Base-by-base conservation (phyloP, 805 yeast species). In the Saccharomycopsis schoenii region DNA sequence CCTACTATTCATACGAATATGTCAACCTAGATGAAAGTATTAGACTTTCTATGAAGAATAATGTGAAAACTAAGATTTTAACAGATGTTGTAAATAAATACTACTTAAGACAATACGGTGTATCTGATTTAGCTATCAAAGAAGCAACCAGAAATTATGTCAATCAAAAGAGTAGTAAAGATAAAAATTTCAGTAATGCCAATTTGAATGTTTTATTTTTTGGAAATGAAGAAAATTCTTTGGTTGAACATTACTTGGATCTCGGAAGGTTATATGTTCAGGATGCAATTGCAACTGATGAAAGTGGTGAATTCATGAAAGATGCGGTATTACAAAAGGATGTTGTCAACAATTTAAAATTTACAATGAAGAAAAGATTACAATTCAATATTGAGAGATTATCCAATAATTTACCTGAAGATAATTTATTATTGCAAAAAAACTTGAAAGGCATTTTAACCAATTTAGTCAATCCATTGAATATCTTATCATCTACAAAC, bases 391-490 rank as follows among this genome's bases (percentile, higher is more conserved):
- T 60, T 24, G 47, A 40, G 10, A 37, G 29, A 8, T 51, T 62
- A 40, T 29, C 47, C 24, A 71, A 74, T 50, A 70, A 72, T 21
- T 43, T 12, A 15, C 37, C 37, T 11, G 41, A 36, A 14, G 52
- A 54, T 24, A 61, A 58, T 43, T 8, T n/a, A 4, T 50, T 57
- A 21, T 42, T 82, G 51, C 71, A 76, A 50, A 66, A 61, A 29
- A 59, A 76, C 63, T 61, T 75, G 40, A 64, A 70, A 8, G 74
- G 71, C 51, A 58, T 75, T 52, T 75, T 91, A 62, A 80, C 87
- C 0, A 79, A 82, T 57, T 76, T 90, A 72, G 74, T 85, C 6
- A 70, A 82, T 29, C 97, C 97, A 0, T 77, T 79, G 58, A 86
- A 88, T 69, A 67, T 74, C 10, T 70, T 76, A 2, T 66, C 69